phyloP scores from a whole-genome alignment of 257 asterid genomes.

The Vinca minor region DNA sequence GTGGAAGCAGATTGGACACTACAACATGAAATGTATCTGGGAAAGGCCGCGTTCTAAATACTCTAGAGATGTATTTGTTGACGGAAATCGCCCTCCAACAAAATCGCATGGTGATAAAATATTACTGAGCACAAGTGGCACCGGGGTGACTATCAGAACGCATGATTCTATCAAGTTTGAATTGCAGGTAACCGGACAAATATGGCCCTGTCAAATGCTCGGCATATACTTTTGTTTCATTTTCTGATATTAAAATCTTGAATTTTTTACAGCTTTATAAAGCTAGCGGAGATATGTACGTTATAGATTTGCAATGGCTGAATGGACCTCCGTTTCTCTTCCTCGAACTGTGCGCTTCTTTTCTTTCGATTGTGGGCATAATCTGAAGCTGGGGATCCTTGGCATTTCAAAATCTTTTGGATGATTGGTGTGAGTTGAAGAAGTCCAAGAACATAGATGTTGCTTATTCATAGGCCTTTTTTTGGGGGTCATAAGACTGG shows the following conservation, averaged over 20 bases:
- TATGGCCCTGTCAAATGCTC: too few relatives aligned
- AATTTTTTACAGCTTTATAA: slow-evolving; percentile 48
- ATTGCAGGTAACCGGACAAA: slow-evolving; percentile 36
- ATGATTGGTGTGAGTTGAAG: background rate
- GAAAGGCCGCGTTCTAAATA: slow-evolving; percentile 27
- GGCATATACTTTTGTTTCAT: background rate
- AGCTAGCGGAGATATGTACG: slow-evolving; percentile 35
- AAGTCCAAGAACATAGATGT: too few relatives aligned
- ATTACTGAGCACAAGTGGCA: slow-evolving; percentile 12
- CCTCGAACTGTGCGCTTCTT: slow-evolving; percentile 51
- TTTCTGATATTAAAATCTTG: background rate
- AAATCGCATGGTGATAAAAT: background rate
- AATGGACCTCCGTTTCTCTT: slow-evolving; percentile 54
- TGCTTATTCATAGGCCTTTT: too few relatives aligned
- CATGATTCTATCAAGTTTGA: slow-evolving; percentile 43
- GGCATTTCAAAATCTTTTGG: background rate
- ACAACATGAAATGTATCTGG: slow-evolving; percentile 85
- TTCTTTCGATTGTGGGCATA: slow-evolving; percentile 22
- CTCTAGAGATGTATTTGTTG: background rate
- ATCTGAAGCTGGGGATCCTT: slow-evolving; percentile 5
- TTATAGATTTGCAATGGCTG: slow-evolving; percentile 49
- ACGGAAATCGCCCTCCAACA: slow-evolving; percentile 3
- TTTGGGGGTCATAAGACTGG: too few relatives aligned
- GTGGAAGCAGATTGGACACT: slow-evolving; percentile 74
- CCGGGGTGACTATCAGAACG: slow-evolving; percentile 15